Evolutionary conservation across 1,284 basidiomycete species (phyloP), one percentile per base, ranked within the genome.

Genomic region (Clitocybe nebularis): DNA sequence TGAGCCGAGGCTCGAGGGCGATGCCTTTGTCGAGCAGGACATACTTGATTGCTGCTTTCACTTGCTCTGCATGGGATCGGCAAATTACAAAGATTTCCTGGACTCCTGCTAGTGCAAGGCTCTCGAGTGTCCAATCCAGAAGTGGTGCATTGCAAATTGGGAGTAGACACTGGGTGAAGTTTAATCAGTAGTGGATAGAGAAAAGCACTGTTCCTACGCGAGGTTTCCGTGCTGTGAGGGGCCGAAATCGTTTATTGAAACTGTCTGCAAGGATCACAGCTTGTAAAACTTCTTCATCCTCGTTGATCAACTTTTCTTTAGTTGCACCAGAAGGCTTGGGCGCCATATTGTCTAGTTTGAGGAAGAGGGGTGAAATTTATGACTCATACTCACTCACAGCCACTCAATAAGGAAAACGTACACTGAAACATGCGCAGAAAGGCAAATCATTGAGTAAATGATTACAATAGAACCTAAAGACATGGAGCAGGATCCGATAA

Each of bases 61-160:
- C 84, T 57, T 87, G 81, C 43, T 87, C 84, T 7, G 89, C 79
- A 64, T 95, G 89, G 50, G 84, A 95, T 57, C 84, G 79, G 65
- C 83, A 95, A 49, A 98, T 84, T 43, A 99, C 86, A 64, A 97
- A 95, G 48, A 97, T 89, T 66, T 98, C 90, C 58, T 94, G 88
- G 34, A 98, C 93, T 41, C 93, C 93, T 23, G 92, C 91, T 13
- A 93, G 73, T 22, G 90, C 84, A 35, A 99, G 77, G 58, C 88
- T 88, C 64, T 99, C 95, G 49, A 99, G 84, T 1, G 95, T 97
- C 93, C 94, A 98, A 55, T 93, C 86, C 22, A 99, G 75, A 24
- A 99, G 69, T 3, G 94, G 89, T 1, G 89, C 88, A 60, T 95
- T 95, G 67, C 93, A 94, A 49, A 99, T 79, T 0, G 95, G 95